Base-by-base conservation (phyloP, 129 eudicot genomes). In the Flaveria trinervia region DNA sequence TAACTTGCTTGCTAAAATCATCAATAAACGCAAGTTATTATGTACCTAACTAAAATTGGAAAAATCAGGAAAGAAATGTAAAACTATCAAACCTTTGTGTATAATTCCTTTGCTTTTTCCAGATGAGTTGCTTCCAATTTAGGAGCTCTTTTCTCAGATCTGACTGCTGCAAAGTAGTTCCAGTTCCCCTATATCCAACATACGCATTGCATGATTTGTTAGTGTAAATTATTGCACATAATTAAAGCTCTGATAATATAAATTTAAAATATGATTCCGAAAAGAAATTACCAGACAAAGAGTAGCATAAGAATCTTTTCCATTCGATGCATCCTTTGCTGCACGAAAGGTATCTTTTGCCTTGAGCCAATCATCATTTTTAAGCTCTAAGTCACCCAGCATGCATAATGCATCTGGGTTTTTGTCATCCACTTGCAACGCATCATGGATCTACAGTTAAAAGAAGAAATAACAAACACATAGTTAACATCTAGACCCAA, bases 301-400 rank as follows among this genome's bases (percentile, higher is more conserved):
- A 74, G 96, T 84, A 74, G 93, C 97, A 84, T 91, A 94, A 74
- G 96, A 87, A 86, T 94, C 98, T 70, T 91, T 91, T 75, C 89
- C 93, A 80, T 82, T 84, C 73, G 92, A 80, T 59, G 93, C 89
- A 68, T 93, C 98, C 76, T 86, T 91, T 68, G 98, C 98, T 45
- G 93, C 88, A 70, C 92, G 92, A 65, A 94, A 94, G 9, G 98
- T 94, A 71, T 91, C 98, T 84, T 94, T 94, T 69, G 98, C 98
- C 82, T 89, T 94, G 77, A 94, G 90, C 98, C 98, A 94, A 59
- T 94, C 98, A 83, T 91, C 97, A 50, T 94, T 94, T 83, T 94
- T 94, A 76, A 94, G 98, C 83, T 94, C 98, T 84, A 94, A 86
- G 75, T 89, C 96, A 79, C 98, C 98, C 62, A 91, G 90, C 93